Evolutionary conservation across 176 grass and related monocot genomes (phyloP), one percentile per base, ranked within the genome.

Genomic region (Aegilops speltoides): DNA sequence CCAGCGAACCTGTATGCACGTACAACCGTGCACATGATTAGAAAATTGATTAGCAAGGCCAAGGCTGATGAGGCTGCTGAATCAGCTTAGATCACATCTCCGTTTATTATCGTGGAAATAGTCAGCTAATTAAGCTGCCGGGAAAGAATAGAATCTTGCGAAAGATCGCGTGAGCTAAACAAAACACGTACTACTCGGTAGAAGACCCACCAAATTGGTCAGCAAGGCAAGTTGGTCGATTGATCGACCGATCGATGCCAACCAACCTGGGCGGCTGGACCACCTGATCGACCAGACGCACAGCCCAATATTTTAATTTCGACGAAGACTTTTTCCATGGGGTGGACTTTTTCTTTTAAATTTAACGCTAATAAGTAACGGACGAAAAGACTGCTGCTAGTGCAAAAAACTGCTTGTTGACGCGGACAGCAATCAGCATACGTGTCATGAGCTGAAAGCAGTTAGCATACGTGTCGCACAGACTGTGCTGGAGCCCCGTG

Each of bases 1-100:
- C 97, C 97, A 99, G 12, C 97, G 88, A 68, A 94, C 91, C 96
- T 98, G 6, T 23, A 10, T 50, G 54, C 50, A 16, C 50, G n/a
- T n/a, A 31, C 59, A 19, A n/a, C 20, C 80, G 57, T 34, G 61
- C 43, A 24, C 34, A 48, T 45, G 9, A 31, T 68, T 68, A 50
- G 20, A 59, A 8, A 59, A 50, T 19, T 12, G 2, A 38, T 12
- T 67, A 20, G 32, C 7, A 7, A 8, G 36, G 36, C 36, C 36
- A 37, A 37, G 38, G 25, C 33, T 24, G 67, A 37, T 52, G 26
- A 31, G 40, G 17, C n/a, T 76, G 57, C 70, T 68, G 20, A 71
- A 88, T 69, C 74, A 76, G 43, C 72, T 9, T 54, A 84, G 81
- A 89, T 84, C 43, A 3, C 28, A 1, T 7, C 16, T 11, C 5